These are phyloP conservation scores for Saccharomycopsis fermentans DNA, from an alignment of 805 yeast species.

Conservation along the genomic window DNA sequence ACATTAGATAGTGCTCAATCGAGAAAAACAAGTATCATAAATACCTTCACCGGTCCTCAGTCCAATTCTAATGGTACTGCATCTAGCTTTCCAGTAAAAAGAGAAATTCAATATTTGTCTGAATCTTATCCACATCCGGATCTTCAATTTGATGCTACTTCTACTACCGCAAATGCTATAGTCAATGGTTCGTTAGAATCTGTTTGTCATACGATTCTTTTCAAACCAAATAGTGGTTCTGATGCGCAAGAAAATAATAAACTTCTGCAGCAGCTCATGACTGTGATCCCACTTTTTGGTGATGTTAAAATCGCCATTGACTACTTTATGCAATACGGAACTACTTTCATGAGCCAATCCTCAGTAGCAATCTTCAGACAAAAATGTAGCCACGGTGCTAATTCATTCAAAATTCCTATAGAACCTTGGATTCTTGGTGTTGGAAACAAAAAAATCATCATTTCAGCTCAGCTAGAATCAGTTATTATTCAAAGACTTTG, in stretches of 20 bases:
- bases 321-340: conserved; percentile 35
- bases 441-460: conserved; percentile 17
- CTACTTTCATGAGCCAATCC: conserved; percentile 22
- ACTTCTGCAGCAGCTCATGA: conserved; percentile 34
- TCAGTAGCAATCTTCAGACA: conserved; percentile 4
- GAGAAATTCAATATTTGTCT: conserved; percentile 26
- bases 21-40: not conserved
- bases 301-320: conserved; percentile 35
- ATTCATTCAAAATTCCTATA: conserved; percentile 15
- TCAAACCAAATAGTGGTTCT: conserved; percentile 20
- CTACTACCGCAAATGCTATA: conserved; percentile 25
- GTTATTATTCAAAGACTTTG: conserved; percentile 42
- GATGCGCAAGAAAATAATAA: conserved; percentile 33
- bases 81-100: not conserved
- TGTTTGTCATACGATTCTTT: conserved; percentile 63
- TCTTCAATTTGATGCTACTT: conserved; percentile 39
- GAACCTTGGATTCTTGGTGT: conserved; percentile 15
- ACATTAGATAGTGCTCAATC: conserved; percentile 6
- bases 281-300: conserved; percentile 46
- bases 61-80: not conserved
- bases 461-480: conserved; percentile 28
- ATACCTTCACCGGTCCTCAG: not conserved
- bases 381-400: conserved; percentile 2
- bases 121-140: conserved; percentile 54
- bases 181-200: conserved; percentile 57